Conservation (phyloP, 116 monocot genomes). For the Cymodocea nodosa region DNA sequence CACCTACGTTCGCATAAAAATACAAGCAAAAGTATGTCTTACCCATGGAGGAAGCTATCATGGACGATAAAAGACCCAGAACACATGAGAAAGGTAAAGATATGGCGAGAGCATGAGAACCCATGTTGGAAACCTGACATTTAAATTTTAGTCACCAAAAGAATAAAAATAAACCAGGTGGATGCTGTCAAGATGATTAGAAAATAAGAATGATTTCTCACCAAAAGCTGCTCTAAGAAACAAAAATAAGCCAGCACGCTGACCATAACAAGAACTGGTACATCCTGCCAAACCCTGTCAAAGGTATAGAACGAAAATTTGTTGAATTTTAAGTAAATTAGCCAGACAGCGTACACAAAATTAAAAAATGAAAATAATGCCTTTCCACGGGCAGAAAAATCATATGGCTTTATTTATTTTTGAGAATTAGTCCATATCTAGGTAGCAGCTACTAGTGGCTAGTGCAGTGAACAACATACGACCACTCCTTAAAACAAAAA, state of each 20-base stretch:
- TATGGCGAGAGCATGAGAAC: conserved; percentile 79
- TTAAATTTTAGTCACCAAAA: conserved; percentile 2
- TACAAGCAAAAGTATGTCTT: conserved; percentile 4
- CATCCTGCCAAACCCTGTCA: conserved; percentile 35
- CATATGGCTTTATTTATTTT: too few relatives aligned
- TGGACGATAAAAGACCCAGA: conserved; percentile 87
- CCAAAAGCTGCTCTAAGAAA: conserved; percentile 46
- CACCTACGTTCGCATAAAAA: too few relatives aligned
- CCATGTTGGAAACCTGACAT: conserved; percentile 62
- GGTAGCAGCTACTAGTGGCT: too few relatives aligned
- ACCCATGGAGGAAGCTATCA: conserved; percentile 97
- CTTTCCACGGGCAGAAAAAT: too few relatives aligned
- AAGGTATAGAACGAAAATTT: conserved; percentile 3
- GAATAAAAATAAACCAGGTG: not conserved
- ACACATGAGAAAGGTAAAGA: conserved; percentile 97
- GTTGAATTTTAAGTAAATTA: not conserved
- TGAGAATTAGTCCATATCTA: too few relatives aligned
- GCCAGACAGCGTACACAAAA: too few relatives aligned
- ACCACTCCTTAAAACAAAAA: too few relatives aligned
- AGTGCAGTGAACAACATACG: too few relatives aligned
- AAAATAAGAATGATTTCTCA: conserved; percentile 3
- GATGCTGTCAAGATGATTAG: too few relatives aligned
- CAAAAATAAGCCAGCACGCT: conserved; percentile 46
- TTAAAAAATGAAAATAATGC: too few relatives aligned
- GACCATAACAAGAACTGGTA: conserved; percentile 34